Evolutionary conservation across 371 early-diverging fungal genomes (phyloP).

Genomic region (Dichotomocladium elegans): DNA sequence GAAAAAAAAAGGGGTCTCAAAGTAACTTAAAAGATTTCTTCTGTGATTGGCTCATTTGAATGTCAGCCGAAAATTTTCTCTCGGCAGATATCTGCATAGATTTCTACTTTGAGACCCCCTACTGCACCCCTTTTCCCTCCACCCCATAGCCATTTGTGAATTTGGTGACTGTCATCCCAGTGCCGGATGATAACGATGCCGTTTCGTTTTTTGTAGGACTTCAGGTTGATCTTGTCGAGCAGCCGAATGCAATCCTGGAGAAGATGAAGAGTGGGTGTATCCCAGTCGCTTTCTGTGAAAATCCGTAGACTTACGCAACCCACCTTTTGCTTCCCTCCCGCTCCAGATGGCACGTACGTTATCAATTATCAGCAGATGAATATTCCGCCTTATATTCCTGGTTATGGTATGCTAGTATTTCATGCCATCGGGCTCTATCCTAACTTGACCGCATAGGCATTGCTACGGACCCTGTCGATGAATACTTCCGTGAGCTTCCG

Average conservation of each 20-base stretch:
- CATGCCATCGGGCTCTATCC: neutral
- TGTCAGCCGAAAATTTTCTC: too few relatives aligned
- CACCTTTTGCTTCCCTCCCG: too few relatives aligned
- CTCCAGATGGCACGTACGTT: conserved; percentile 37
- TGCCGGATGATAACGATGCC: conserved; percentile 40
- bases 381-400: conserved; percentile 29
- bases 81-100: too few relatives aligned
- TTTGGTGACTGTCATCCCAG: conserved; percentile 67
- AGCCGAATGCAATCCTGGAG: conserved; percentile 64
- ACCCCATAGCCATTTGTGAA: conserved; percentile 68
- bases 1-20: too few relatives aligned
- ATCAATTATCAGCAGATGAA: conserved; percentile 45
- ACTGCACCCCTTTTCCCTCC: too few relatives aligned
- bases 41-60: too few relatives aligned
- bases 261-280: conserved; percentile 42
- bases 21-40: too few relatives aligned
- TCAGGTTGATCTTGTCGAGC: conserved; percentile 70
- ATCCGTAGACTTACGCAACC: neutral
- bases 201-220: conserved; percentile 69
- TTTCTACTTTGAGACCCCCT: too few relatives aligned
- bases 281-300: neutral
- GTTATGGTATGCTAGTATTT: neutral
- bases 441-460: neutral
- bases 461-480: conserved; percentile 8
- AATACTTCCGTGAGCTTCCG: conserved; percentile 8